Conservation (phyloP, 345 rosid species). For the Psidium guajava region DNA sequence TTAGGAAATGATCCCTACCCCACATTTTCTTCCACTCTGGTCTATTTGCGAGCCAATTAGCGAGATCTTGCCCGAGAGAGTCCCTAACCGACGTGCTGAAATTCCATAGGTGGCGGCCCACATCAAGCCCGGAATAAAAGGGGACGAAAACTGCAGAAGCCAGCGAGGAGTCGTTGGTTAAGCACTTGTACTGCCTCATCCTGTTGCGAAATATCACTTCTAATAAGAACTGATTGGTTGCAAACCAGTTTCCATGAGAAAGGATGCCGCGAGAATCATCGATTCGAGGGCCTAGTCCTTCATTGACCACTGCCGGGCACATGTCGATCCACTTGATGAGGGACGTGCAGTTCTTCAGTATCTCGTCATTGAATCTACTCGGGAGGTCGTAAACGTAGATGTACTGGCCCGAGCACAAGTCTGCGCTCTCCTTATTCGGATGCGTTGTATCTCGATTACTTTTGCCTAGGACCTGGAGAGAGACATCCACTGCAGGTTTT, state of each 20-base stretch:
- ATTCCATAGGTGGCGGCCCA: conserved; percentile 40
- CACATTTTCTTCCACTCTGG: conserved; percentile 40
- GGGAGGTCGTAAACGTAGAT: conserved; percentile 39
- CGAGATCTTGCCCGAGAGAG: conserved; percentile 15
- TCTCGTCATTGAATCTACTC: conserved; percentile 26
- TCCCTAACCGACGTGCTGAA: conserved; percentile 27
- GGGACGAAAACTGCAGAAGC: conserved; percentile 52
- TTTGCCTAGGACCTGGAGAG: not conserved
- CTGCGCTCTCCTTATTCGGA: not conserved
- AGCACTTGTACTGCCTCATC: conserved; percentile 42
- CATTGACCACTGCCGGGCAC: conserved; percentile 32
- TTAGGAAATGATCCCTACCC: conserved; percentile 52
- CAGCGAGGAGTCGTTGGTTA: conserved; percentile 32
- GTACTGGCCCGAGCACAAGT: conserved; percentile 30
- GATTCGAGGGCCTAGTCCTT: conserved; percentile 34
- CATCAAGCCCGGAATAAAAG: conserved; percentile 38
- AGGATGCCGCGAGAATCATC: conserved; percentile 4
- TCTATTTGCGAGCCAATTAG: conserved; percentile 18
- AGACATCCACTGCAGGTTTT: not conserved
- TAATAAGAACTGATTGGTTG: conserved; percentile 45
- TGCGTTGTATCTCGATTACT: not conserved
- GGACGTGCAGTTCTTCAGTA: conserved; percentile 22
- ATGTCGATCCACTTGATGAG: conserved; percentile 34
- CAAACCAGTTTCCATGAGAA: conserved; percentile 12
- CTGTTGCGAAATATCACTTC: conserved; percentile 42